These are phyloP conservation scores for Podospora didyma DNA, from an alignment of 495 filamentous ascomycete genomes.

Conservation along the genomic window DNA sequence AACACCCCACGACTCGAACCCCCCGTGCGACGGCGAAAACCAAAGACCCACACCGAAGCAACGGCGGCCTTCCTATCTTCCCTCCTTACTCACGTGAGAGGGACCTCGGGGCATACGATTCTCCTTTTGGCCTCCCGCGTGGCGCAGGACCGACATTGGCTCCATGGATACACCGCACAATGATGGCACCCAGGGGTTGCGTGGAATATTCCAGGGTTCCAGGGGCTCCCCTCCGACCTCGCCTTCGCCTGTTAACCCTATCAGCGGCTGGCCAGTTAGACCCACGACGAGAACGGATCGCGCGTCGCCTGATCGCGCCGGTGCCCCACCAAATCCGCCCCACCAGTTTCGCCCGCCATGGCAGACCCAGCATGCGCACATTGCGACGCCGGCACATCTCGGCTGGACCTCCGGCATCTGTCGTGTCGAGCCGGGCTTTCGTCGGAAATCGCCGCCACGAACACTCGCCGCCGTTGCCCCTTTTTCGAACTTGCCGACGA, in stretches of 20 bases:
- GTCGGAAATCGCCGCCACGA: neutral
- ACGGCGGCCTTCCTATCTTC: too few species aligned
- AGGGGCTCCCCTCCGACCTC: slow-evolving; percentile 2
- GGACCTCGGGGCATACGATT: neutral
- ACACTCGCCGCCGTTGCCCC: neutral
- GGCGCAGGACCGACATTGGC: neutral
- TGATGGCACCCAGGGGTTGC: too few species aligned
- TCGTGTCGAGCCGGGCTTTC: neutral
- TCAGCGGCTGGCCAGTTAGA: neutral
- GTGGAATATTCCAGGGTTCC: too few species aligned
- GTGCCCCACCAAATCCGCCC: slow-evolving; percentile 1
- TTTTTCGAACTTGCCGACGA: neutral
- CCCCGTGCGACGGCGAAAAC: too few species aligned
- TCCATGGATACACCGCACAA: too few species aligned
- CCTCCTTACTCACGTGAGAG: too few species aligned
- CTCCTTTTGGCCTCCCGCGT: neutral
- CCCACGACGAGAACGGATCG: too few species aligned
- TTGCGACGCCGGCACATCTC: neutral
- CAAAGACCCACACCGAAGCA: too few species aligned
- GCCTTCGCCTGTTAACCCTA: neutral
- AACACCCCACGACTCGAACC: slow-evolving; percentile 11
- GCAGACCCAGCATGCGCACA: neutral
- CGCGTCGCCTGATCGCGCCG: neutral
- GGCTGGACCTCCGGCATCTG: neutral
- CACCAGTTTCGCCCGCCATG: neutral